These are phyloP conservation scores for Serendipita vermifera DNA, from an alignment of 768 basidiomycete genomes.

Conservation along the genomic window DNA sequence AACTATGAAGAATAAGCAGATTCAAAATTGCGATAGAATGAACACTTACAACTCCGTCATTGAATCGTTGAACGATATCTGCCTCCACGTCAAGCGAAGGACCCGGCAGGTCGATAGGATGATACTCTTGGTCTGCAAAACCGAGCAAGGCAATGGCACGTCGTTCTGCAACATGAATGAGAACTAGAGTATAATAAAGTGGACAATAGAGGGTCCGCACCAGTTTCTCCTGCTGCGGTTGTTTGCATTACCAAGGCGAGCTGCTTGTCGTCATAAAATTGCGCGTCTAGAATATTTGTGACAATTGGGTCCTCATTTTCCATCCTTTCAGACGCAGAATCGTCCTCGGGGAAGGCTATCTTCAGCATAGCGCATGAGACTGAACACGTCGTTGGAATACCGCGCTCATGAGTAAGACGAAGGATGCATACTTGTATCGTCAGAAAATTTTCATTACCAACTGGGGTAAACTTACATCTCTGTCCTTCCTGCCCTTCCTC, in stretches of 20 bases:
- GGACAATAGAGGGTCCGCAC: no score
- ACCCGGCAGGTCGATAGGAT: background rate
- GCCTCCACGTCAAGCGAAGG: background rate
- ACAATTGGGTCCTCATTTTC: background rate
- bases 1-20: background rate
- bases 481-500: no score
- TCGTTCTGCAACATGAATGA: background rate
- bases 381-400: background rate
- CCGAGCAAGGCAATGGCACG: background rate
- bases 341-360: no score
- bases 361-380: background rate
- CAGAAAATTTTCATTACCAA: background rate
- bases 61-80: background rate
- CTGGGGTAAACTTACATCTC: no score
- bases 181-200: no score
- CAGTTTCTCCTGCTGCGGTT: background rate
- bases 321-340: no score
- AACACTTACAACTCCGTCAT: background rate
- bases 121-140: background rate
- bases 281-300: background rate
- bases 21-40: background rate
- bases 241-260: slow-evolving; percentile 1
- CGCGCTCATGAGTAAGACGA: background rate
- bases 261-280: background rate
- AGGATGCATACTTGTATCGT: background rate